These are phyloP conservation scores for slime mould (Dictyostelium discoideum) DNA, from an alignment of 78 protist species.

Conservation along the genomic window dicty_2.7 NC_007091.3:3019001-3019500, in stretches of 20 bases:
- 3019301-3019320: slow-evolving; percentile 65
- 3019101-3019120: neutral
- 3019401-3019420: neutral
- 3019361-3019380: neutral
- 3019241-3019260: neutral
- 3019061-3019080: slow-evolving; percentile 1
- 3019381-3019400: neutral
- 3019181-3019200: neutral
- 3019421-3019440: too few species aligned
- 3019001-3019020: neutral
- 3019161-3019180: neutral
- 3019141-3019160: slow-evolving; percentile 46
- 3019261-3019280: neutral
- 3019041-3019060: slow-evolving; percentile 55
- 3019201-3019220: neutral
- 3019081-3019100: slow-evolving; percentile 32
- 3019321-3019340: slow-evolving; percentile 54
- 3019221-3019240: neutral
- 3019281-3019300: slow-evolving; percentile 18
- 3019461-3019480: too few species aligned
- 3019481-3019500: too few species aligned
- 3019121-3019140: slow-evolving; percentile 14
- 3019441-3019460: too few species aligned
- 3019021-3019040: slow-evolving; percentile 33
- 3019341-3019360: slow-evolving; percentile 11